These are phyloP conservation scores for Durotheca rogersii DNA, from an alignment of 495 filamentous ascomycete genomes.

Conservation along the genomic window DNA sequence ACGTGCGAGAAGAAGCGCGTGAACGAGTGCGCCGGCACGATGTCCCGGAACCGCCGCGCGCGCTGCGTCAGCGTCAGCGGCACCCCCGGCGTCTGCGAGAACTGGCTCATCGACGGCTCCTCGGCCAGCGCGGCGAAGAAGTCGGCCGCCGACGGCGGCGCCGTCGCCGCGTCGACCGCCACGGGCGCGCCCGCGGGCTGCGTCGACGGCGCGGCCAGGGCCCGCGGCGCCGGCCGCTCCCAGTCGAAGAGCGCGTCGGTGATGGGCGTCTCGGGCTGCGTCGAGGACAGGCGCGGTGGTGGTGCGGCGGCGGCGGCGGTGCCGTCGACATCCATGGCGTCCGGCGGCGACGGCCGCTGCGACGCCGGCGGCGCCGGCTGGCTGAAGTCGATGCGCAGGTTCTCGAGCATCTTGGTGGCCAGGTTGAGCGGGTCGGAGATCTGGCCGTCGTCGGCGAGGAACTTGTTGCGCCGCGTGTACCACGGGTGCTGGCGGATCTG, in stretches of 20 bases:
- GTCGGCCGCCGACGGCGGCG: constrained; percentile 35
- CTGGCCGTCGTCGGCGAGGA: constrained; percentile 69
- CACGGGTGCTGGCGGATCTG: constrained; percentile 92
- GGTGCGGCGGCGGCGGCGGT: too few relatives aligned
- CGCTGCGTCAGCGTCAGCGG: constrained; percentile 81
- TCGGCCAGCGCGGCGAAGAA: constrained; percentile 70
- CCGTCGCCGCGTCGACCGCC: constrained; percentile 35
- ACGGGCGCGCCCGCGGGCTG: constrained; percentile 46
- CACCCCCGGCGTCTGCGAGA: constrained; percentile 77
- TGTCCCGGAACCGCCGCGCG: constrained; percentile 84
- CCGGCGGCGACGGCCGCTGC: constrained; percentile 44
- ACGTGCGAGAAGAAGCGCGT: constrained; percentile 90
- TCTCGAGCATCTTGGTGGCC: constrained; percentile 90
- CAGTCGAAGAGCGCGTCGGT: constrained; percentile 74
- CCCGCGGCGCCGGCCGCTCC: constrained; percentile 57
- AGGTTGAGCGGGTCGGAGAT: constrained; percentile 78
- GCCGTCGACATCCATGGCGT: constrained; percentile 58
- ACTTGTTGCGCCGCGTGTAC: constrained; percentile 83
- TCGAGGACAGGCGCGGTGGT: constrained; percentile 55
- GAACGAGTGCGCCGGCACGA: constrained; percentile 74
- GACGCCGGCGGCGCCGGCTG: constrained; percentile 62
- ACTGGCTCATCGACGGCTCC: constrained; percentile 91
- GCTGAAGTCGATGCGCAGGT: constrained; percentile 86
- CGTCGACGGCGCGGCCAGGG: constrained; percentile 57
- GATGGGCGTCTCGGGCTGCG: constrained; percentile 76